Percentiles rank a stretch among this genome's conserved stretches.
Conservation (phyloP, 352 stramenopile species). For the Saprolegnia diclina region DNA sequence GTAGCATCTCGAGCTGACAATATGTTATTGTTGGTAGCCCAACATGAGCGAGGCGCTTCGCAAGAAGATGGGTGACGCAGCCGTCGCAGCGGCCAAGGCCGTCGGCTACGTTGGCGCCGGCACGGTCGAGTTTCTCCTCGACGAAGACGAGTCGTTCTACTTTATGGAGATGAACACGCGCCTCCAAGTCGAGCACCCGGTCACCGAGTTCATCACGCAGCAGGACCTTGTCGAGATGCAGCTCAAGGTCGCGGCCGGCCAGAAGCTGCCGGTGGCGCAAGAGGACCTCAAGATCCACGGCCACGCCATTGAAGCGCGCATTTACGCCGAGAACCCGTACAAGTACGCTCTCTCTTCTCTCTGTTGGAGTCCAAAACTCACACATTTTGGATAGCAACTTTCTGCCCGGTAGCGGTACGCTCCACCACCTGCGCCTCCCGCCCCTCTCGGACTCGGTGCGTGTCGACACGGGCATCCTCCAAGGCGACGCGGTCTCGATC, state of each 20-base stretch:
- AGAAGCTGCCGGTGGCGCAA: conserved; percentile 86
- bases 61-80: conserved; percentile 84
- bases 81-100: conserved; percentile 82
- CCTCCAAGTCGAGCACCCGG: conserved; percentile 91
- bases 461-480: conserved; percentile 85
- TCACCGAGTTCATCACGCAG: conserved; percentile 88
- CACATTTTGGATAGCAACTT: conserved; percentile 61
- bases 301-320: conserved; percentile 89
- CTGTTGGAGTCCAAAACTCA: not conserved
- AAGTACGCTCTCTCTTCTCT: conserved; percentile 52
- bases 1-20: not conserved
- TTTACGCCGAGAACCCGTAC: conserved; percentile 93
- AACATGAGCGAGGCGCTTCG: conserved; percentile 75
- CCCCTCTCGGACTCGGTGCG: conserved; percentile 58
- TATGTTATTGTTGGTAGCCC: conserved; percentile 35
- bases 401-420: conserved; percentile 82
- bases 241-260: conserved; percentile 88
- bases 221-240: conserved; percentile 92
- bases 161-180: conserved; percentile 97
- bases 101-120: conserved; percentile 90
- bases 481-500: conserved; percentile 88
- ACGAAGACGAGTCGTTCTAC: conserved; percentile 89
- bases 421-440: conserved; percentile 82
- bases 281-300: conserved; percentile 82
- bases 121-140: conserved; percentile 92